Percentiles rank a stretch among this genome's conserved stretches.
phyloP scores from a whole-genome alignment of 1,284 basidiomycete species.

The Pholiota adiposa region DNA sequence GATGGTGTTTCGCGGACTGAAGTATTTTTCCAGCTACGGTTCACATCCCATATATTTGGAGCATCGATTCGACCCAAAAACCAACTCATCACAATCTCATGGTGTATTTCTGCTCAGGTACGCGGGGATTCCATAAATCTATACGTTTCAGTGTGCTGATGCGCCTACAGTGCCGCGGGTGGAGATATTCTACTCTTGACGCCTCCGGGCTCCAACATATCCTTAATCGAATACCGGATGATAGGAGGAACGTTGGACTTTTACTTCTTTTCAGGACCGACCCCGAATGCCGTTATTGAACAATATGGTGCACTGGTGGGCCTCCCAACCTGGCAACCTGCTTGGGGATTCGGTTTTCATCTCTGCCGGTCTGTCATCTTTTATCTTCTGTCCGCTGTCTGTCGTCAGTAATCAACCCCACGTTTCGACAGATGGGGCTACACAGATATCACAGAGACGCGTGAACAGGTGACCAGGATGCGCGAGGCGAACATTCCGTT shows the following conservation, averaged over 20 bases:
- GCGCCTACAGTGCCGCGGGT: constrained; percentile 52
- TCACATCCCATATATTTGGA: constrained; percentile 73
- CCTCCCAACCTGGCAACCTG: constrained; percentile 67
- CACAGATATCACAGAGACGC: constrained; percentile 47
- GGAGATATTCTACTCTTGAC: constrained; percentile 68
- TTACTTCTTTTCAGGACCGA: constrained; percentile 74
- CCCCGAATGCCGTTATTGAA: constrained; percentile 63
- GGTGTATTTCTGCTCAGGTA: constrained; percentile 73
- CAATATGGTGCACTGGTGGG: constrained; percentile 70
- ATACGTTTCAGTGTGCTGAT: constrained; percentile 6
- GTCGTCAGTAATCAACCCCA: constrained; percentile 14
- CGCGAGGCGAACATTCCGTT: constrained; percentile 65
- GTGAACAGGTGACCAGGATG: constrained; percentile 60
- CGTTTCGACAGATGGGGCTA: constrained; percentile 56
- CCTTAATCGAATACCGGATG: constrained; percentile 66
- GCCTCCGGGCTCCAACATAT: constrained; percentile 50
- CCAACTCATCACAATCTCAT: constrained; percentile 59
- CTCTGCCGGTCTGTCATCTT: constrained; percentile 54
- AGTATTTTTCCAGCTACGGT: constrained; percentile 58
- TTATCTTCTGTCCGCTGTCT: constrained; percentile 7
- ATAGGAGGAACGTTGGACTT: constrained; percentile 71
- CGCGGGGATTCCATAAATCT: not conserved
- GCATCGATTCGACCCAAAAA: constrained; percentile 56
- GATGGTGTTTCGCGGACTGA: constrained; percentile 21
- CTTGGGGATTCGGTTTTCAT: constrained; percentile 75